Base-by-base conservation (phyloP, 352 stramenopile species). In the Plasmopara halstedii region DNA sequence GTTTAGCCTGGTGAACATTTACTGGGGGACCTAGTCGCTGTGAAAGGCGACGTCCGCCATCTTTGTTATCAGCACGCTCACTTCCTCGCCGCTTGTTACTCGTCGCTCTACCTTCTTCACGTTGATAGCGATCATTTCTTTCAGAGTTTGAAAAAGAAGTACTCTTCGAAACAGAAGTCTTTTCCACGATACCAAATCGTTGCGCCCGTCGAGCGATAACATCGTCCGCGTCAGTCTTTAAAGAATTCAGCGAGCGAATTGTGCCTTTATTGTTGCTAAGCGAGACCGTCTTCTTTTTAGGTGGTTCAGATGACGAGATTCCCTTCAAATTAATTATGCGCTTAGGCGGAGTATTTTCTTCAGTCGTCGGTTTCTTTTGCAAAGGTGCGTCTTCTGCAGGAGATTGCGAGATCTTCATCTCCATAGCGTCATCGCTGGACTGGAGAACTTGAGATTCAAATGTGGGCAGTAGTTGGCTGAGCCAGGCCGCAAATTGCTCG, bases 1-100 rank as follows among this genome's bases (percentile, higher is more conserved):
- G 42, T 42, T 90, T 70, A 2, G 78, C 78, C 37, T 90, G 78
- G 41, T 88, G 73, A 19, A 85, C 72, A 46, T 88, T 90, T 35
- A 90, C 73, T 0, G 78, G 78, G 1, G 78, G 78, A 0, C 78
- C 78, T 5, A 90, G 69, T 41, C 83, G 38, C 23, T 78, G 56
- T 1, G 74, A 62, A 27, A 85, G 17, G 0, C 67, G 55, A n/a
- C 60, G 57, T 35, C 34, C 42, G n/a, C 46, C 29, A 19, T 69
- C 45, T 11, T 57, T 62, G 41, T 33, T 41, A 19, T 36, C 36
- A 37, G 67, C 45, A 8, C 56, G 40, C 9, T 64, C 42, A 35
- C 43, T 55, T 36, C 44, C 56, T 38, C 54, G 48, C 7, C 55
- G 43, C 41, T 68, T 73, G 46, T 40, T 70, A 31, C 50, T 40